Evolutionary conservation across 768 basidiomycete genomes (phyloP), one percentile per base, ranked within the genome.

Genomic region (Collybia sp.): DNA sequence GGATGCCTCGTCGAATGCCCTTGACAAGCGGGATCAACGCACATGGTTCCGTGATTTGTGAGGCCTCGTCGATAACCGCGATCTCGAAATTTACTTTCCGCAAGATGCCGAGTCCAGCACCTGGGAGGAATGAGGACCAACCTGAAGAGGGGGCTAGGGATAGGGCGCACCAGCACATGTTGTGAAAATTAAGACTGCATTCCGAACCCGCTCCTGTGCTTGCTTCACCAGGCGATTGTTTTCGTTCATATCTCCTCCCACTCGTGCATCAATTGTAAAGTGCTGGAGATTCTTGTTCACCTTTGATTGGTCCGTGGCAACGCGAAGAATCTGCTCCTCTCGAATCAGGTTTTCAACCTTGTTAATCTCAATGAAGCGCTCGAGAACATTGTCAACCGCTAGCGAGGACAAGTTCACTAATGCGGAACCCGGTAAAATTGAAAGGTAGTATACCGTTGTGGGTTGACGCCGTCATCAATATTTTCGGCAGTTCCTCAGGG

Each of bases 321-420:
- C 80, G 1, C 83, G 80, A 2, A 85, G 69, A n/a, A 86, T 78
- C 47, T 78, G 64, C 5, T 82, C 76, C 30, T 79, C 74, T 0
- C 58, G 48, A 2, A 85, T 59, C n/a, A 85, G 58, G 10, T 62
- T 57, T 15, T 67, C 58, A 8, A 48, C 48, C 15, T 62, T 63
- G 53, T 84, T 84, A 30, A 75, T 44, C 3, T 60, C 63, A 0
- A 80, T 62, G 55, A 85, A 83, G 6, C 82, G 72, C 56, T 85
- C 80, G 12, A 85, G 60, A 5, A 85, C 83, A 33, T 85, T 85
- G 56, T 85, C 84, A 5, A 85, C 82, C 12, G 83, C 83, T 83
- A 35, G n/a, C 16, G 6, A n/a, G 10, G 8, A 25, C 25, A n/a
- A 12, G 33, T 10, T 44, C 19, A 46, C 25, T 18, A 10, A 49